Evolutionary conservation across 345 rosid species (phyloP).

Genomic region (Brassica incana): DNA sequence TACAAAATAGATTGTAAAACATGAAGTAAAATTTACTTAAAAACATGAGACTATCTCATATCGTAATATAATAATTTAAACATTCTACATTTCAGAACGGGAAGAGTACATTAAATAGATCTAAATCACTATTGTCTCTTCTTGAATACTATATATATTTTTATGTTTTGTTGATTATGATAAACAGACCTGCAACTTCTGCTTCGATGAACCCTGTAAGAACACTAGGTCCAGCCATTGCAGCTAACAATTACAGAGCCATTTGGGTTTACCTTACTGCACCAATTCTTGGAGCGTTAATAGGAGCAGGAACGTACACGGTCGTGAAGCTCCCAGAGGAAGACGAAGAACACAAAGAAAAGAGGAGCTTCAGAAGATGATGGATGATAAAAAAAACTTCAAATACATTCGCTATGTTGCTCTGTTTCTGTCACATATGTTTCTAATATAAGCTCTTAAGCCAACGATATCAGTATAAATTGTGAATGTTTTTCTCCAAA

Average conservation of each 20-base stretch:
- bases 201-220: slow-evolving; percentile 92
- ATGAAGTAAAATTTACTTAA: not conserved
- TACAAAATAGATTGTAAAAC: not conserved
- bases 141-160: not conserved
- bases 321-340: slow-evolving; percentile 75
- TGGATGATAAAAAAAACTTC: not conserved
- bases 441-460: slow-evolving; percentile 6
- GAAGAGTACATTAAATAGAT: not conserved
- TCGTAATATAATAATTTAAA: too few relatives aligned
- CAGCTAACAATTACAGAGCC: slow-evolving; percentile 75
- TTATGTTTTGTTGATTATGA: not conserved
- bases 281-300: slow-evolving; percentile 62
- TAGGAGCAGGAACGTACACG: slow-evolving; percentile 85
- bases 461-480: not conserved
- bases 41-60: too few relatives aligned
- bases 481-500: not conserved
- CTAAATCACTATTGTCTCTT: not conserved
- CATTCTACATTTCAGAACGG: too few relatives aligned
- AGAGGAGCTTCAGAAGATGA: slow-evolving; percentile 65
- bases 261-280: slow-evolving; percentile 91
- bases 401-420: not conserved
- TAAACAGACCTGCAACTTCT: slow-evolving; percentile 67
- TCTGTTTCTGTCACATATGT: slow-evolving; percentile 14
- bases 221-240: slow-evolving; percentile 85
- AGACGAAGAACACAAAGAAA: slow-evolving; percentile 44